Conservation (phyloP, 306 rosid species). For the Dalbergia oliveri region DNA sequence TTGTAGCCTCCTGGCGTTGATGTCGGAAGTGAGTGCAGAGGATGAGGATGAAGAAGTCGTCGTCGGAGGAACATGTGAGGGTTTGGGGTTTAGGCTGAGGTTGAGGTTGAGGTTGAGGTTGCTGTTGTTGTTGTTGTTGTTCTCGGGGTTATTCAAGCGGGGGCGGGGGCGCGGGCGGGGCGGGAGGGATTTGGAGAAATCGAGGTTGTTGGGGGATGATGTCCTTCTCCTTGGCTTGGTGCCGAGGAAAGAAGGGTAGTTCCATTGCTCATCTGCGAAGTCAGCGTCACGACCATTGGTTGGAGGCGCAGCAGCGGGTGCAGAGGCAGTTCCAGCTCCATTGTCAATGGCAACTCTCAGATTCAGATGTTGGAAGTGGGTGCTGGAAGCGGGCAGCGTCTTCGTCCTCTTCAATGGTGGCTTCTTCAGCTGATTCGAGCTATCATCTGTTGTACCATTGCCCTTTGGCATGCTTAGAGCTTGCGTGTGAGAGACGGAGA, state of each 20-base stretch:
- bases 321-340: slow-evolving; percentile 21
- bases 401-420: slow-evolving; percentile 71
- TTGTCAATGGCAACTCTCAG: slow-evolving; percentile 56
- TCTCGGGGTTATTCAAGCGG: background rate
- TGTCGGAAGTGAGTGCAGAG: slow-evolving; percentile 12
- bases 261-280: slow-evolving; percentile 67
- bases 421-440: slow-evolving; percentile 37
- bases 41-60: slow-evolving; percentile 1
- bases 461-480: slow-evolving; percentile 34
- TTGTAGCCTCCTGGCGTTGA: slow-evolving; percentile 22
- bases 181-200: slow-evolving; percentile 1
- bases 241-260: slow-evolving; percentile 80
- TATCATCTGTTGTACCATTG: slow-evolving; percentile 43
- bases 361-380: slow-evolving; percentile 44
- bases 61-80: slow-evolving; percentile 42
- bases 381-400: slow-evolving; percentile 56
- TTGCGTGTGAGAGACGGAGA: background rate
- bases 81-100: slow-evolving; percentile 20
- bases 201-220: slow-evolving; percentile 43
- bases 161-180: background rate
- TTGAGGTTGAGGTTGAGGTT: no score
- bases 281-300: slow-evolving; percentile 21
- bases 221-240: slow-evolving; percentile 60
- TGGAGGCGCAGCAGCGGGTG: background rate
- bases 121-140: background rate